phyloP scores from a whole-genome alignment of 306 rosid genomes.

The Prunus persica region DNA sequence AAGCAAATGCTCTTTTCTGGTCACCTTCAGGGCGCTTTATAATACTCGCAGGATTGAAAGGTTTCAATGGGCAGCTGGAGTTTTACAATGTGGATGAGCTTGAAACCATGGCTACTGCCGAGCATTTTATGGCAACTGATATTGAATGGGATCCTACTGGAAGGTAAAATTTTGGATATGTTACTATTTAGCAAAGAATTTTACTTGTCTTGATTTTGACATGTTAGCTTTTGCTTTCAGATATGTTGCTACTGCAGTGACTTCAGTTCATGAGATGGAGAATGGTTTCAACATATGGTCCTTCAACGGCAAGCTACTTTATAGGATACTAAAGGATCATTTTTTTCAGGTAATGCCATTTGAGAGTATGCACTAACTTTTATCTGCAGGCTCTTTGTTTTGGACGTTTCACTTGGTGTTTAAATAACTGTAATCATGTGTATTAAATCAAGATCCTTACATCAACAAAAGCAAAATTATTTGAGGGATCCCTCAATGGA shows the following conservation, averaged over 20 bases:
- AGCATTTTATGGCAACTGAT: constrained; percentile 81
- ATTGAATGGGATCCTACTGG: constrained; percentile 96
- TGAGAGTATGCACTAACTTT: background rate
- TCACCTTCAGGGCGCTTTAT: constrained; percentile 75
- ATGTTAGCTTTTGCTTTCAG: constrained; percentile 31
- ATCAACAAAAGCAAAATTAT: background rate
- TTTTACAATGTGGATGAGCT: constrained; percentile 80
- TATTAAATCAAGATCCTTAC: background rate
- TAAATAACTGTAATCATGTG: background rate
- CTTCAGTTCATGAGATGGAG: constrained; percentile 97
- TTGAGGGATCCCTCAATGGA: too few relatives aligned
- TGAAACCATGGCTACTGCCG: constrained; percentile 77
- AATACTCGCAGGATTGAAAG: constrained; percentile 77
- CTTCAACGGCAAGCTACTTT: constrained; percentile 81
- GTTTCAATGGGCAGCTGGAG: constrained; percentile 67
- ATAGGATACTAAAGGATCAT: constrained; percentile 75
- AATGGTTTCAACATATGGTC: constrained; percentile 94
- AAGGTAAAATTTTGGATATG: constrained; percentile 42
- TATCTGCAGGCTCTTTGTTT: background rate
- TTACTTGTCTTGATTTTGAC: background rate
- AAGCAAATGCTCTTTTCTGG: constrained; percentile 85
- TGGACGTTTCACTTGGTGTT: background rate
- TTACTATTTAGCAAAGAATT: background rate
- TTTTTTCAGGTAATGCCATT: constrained; percentile 65
- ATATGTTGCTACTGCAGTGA: constrained; percentile 86